These are phyloP conservation scores for Cytospora paraplurivora DNA, from an alignment of 2,329 filamentous ascomycete species.

Conservation along the genomic window DNA sequence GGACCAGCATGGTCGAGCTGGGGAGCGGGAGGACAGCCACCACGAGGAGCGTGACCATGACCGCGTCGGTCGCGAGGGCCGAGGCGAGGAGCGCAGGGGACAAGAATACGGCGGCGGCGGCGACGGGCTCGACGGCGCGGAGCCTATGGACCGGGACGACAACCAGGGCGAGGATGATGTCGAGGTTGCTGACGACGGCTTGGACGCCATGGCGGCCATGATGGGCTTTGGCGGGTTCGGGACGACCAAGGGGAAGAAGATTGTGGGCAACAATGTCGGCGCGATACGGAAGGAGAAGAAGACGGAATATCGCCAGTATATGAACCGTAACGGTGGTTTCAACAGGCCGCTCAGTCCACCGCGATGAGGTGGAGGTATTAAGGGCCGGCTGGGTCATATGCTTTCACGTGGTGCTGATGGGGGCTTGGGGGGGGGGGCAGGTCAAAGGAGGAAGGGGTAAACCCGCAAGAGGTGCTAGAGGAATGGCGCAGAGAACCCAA, in stretches of 20 bases:
- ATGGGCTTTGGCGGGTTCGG: slow-evolving; percentile 91
- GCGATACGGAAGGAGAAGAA: slow-evolving; percentile 90
- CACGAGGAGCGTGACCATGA: slow-evolving; percentile 15
- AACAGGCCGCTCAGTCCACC: slow-evolving; percentile 72
- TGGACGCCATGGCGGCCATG: slow-evolving; percentile 75
- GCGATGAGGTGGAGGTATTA: slow-evolving; percentile 7
- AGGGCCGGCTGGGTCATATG: background rate
- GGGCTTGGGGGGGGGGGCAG: too few relatives aligned
- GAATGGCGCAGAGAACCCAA: too few relatives aligned
- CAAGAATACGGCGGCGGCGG: slow-evolving; percentile 11
- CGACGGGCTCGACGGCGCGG: slow-evolving; percentile 28
- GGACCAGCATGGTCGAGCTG: slow-evolving; percentile 27
- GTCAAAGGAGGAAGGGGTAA: too few relatives aligned
- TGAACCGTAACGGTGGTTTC: slow-evolving; percentile 83
- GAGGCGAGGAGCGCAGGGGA: slow-evolving; percentile 13
- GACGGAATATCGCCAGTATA: slow-evolving; percentile 95
- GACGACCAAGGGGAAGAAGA: slow-evolving; percentile 84
- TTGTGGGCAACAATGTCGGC: slow-evolving; percentile 83
- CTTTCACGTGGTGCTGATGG: too few relatives aligned
- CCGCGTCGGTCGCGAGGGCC: slow-evolving; percentile 21
- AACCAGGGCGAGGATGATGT: slow-evolving; percentile 54
- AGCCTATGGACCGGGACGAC: slow-evolving; percentile 43
- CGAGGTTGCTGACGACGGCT: slow-evolving; percentile 65
- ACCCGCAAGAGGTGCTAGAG: too few relatives aligned
- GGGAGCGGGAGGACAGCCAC: slow-evolving; percentile 30